Evolutionary conservation across 805 yeast genomes (phyloP).

Genomic region (Teunomyces cretensis): DNA sequence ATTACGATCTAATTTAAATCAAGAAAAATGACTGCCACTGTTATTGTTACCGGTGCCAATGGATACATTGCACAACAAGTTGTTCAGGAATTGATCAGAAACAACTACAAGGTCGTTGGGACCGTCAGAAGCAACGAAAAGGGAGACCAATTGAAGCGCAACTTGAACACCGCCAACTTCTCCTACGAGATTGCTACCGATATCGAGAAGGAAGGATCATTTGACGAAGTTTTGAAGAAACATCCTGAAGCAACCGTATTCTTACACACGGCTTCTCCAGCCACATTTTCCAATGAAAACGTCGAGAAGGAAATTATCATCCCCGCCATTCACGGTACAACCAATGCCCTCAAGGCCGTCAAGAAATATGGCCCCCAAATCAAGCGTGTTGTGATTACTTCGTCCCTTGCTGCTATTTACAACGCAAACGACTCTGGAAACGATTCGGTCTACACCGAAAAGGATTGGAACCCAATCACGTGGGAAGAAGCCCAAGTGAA

Average conservation of each 20-base stretch:
- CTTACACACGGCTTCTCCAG: conserved; percentile 64
- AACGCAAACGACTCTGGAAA: conserved; percentile 16
- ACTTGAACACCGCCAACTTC: conserved; percentile 23
- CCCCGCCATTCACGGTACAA: conserved; percentile 60
- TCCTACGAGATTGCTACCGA: conserved; percentile 46
- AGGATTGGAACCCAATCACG: conserved; percentile 15
- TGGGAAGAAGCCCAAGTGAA: conserved; percentile 14
- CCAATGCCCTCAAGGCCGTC: conserved; percentile 51
- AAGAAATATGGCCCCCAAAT: conserved; percentile 41
- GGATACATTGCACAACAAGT: conserved; percentile 55
- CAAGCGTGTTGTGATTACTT: conserved; percentile 44
- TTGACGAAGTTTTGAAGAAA: conserved; percentile 43
- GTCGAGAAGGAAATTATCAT: conserved; percentile 50
- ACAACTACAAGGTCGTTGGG: conserved; percentile 48
- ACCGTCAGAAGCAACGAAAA: conserved; percentile 42
- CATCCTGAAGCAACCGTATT: conserved; percentile 54
- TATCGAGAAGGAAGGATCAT: conserved; percentile 45
- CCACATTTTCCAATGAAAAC: conserved; percentile 42
- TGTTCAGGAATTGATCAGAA: conserved; percentile 36
- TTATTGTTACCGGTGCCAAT: conserved; percentile 51
- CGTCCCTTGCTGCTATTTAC: conserved; percentile 55
- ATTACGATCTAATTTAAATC: too few relatives aligned
- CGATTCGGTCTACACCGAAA: conserved; percentile 10
- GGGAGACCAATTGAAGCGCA: conserved; percentile 16
- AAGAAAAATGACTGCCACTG: background rate